Evolutionary conservation across 1,284 basidiomycete genomes (phyloP), one percentile per base, ranked within the genome.

Genomic region (Cryptococcus sp.): DNA sequence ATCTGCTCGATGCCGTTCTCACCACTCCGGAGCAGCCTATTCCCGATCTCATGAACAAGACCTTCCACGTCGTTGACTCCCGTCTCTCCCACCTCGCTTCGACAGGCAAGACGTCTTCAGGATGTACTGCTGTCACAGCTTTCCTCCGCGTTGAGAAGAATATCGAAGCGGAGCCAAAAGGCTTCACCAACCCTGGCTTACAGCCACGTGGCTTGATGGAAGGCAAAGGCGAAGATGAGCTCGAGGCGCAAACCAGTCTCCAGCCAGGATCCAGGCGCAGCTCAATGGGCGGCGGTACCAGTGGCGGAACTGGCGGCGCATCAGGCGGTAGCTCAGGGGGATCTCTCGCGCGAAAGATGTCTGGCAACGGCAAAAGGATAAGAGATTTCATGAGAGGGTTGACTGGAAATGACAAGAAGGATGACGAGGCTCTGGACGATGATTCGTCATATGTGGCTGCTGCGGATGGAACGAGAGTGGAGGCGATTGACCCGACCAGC

Each of bases 71-170:
- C 44, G 95, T 97, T 60, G 96, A 99, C 75, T 83, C 81, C 47
- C 83, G 84, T 60, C 84, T 99, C 20, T 91, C 90, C 19, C 84
- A 83, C 54, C 86, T 96, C 66, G 88, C 92, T 46, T 88, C 89
- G 69, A 85, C 90, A 38, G 91, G 90, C 67, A 92, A 90, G 72
- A 93, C 94, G 50, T 92, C 96, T 71, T 95, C 93, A 10, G 96
- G 96, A 0, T 99, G 95, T 73, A 99, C 96, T 0, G 96, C 91
- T 3, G 96, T 97, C 35, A 93, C 92, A n/a, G 93, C 92, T 3
- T 94, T 99, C 80, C 83, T 99, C 48, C 88, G 96, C n/a, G 80
- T 97, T 56, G 96, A 99, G 79, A 90, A 93, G 67, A 66, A 74
- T 3, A 76, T 78, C 5, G 64, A 71, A 19, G 52, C 47, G 6